Base-by-base conservation (phyloP, 768 basidiomycete species). In the Hebeloma cylindrosporum region DNA sequence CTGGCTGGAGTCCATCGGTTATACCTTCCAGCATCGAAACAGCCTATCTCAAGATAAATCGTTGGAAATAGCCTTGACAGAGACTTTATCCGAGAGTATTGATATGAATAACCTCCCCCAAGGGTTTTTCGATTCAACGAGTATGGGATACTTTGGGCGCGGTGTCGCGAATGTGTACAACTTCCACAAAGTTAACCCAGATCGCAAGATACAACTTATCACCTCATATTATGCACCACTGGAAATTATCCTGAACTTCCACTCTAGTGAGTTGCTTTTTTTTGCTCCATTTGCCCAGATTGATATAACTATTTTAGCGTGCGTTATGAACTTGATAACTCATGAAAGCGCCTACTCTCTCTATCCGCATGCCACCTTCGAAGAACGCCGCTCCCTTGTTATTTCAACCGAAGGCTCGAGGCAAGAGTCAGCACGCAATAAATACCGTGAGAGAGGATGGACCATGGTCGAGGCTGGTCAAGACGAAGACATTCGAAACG, bases 221-320 rank as follows among this genome's bases (percentile, higher is more conserved):
- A 60, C 66, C 25, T 48, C 70, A 17, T 4, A 43, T 35, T 7
- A 51, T 34, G 57, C 58, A 10, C 64, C 73, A 0, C 53, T 75
- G 43, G 62, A 67, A 14, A 45, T 58, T 7, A 69, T 79, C n/a
- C 42, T 78, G 1, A 52, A 53, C 5, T 78, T 77, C 41, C 78
- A 79, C 43, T 73, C 71, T 0, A 75, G 77, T 78, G 29, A 20
- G 74, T 53, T 16, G 16, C 8, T 22, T 30, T 14, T 14, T n/a
- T n/a, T 17, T 4, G 22, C 3, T 21, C 5, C 35, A 5, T 3
- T 8, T 5, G 6, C 29, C 13, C 1, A 5, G 10, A n/a, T 33
- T 8, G n/a, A 23, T 9, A 11, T 13, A 2, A 7, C 10, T 21
- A 14, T 36, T 2, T 11, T 26, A 54, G 53, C 49, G 13, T 50